A percentile compares a stretch with the other conserved stretches of the same genome.
phyloP scores from a whole-genome alignment of 2,329 filamentous ascomycete species.

The Colletotrichum sp. region DNA sequence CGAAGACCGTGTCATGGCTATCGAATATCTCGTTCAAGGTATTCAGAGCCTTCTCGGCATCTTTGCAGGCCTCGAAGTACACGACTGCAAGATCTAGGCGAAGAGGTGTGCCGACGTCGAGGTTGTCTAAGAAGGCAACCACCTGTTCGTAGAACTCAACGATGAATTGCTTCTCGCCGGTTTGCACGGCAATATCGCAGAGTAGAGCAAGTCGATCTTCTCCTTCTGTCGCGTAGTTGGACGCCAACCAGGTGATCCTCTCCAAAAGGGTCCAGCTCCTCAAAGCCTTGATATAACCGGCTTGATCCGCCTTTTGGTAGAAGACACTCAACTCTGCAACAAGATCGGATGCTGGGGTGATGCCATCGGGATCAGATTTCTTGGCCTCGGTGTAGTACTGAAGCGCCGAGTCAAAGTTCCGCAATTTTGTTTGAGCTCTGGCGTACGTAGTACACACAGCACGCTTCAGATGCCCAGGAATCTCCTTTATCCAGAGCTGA shows the following conservation, averaged over 20 bases:
- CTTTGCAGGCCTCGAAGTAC: not conserved
- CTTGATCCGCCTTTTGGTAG: not conserved
- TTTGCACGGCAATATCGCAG: not conserved
- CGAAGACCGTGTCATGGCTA: not conserved
- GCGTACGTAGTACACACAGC: not conserved
- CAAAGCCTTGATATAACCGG: not conserved
- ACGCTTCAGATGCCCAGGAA: not conserved
- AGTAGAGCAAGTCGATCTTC: not conserved
- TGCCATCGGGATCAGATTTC: not conserved
- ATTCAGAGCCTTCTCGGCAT: not conserved
- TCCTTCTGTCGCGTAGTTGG: not conserved
- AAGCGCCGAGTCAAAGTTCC: not conserved
- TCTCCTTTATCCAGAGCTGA: rapidly evolving
- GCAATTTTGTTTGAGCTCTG: not conserved
- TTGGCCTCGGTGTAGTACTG: not conserved
- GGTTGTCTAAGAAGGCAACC: not conserved
- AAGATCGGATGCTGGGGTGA: not conserved
- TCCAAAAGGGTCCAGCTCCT: not conserved
- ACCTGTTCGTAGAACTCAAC: not conserved
- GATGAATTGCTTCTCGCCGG: not conserved
- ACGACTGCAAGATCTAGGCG: not conserved
- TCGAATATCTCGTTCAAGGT: not conserved
- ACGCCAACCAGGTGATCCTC: not conserved
- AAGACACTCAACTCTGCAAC: not conserved
- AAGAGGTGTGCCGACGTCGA: not conserved